Percentiles rank a stretch among this genome's conserved stretches.
Conservation (phyloP, 176 grass and related monocot species). For the Bothriochloa decipiens region DNA sequence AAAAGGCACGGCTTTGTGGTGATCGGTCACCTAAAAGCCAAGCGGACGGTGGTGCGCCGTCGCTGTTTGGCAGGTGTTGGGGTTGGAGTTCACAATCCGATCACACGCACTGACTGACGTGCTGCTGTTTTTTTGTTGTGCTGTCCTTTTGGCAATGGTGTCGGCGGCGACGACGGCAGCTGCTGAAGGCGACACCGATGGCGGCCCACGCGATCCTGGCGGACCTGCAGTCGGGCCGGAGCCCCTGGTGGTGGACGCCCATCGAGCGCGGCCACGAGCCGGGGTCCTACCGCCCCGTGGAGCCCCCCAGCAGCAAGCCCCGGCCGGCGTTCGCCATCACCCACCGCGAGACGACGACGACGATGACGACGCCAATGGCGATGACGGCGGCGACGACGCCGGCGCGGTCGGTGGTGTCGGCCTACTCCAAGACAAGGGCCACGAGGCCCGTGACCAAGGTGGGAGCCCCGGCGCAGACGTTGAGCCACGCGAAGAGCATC, state of each 20-base stretch:
- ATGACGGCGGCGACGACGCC: slow-evolving; percentile 42
- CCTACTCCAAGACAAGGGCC: slow-evolving; percentile 40
- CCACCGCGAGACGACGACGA: slow-evolving; percentile 5
- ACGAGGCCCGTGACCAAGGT: slow-evolving; percentile 10
- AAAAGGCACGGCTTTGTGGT: neutral
- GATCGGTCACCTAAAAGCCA: slow-evolving; percentile 32
- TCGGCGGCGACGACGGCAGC: slow-evolving; percentile 28
- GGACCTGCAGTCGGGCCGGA: slow-evolving; percentile 63
- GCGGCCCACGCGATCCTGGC: slow-evolving; percentile 70
- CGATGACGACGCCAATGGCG: slow-evolving; percentile 18
- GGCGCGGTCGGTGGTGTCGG: slow-evolving; percentile 46
- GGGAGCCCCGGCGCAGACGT: neutral
- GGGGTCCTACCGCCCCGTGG: neutral
- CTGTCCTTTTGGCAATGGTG: neutral
- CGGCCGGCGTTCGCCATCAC: neutral
- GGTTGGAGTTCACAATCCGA: no score
- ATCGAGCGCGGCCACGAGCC: slow-evolving; percentile 52
- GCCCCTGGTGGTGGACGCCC: slow-evolving; percentile 78
- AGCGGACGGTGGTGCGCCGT: slow-evolving; percentile 14
- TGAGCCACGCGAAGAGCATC: slow-evolving; percentile 31
- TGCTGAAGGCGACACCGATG: slow-evolving; percentile 70
- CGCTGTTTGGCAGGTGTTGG: slow-evolving; percentile 10
- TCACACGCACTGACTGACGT: neutral
- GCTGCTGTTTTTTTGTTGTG: neutral
- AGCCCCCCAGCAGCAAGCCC: neutral